These are phyloP conservation scores for Kwoniella mangroviensis DNA, from an alignment of 768 basidiomycete species.

Conservation along the genomic window DNA sequence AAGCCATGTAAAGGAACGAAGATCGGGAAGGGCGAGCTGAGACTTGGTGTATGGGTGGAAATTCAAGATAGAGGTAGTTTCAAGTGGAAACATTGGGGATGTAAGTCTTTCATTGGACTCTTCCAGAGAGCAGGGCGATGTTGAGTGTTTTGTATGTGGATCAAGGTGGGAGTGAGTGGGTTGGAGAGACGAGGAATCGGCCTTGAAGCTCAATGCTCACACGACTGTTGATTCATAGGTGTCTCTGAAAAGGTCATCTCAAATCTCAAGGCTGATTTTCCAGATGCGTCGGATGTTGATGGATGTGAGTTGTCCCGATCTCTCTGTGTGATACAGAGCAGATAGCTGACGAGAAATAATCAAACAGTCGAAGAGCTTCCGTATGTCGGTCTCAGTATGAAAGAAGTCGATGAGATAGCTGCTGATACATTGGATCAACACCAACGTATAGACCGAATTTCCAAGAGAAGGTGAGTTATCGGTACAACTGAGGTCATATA, in stretches of 20 bases:
- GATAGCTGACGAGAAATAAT: slow-evolving; percentile 9
- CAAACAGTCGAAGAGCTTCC: slow-evolving; percentile 46
- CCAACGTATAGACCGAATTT: slow-evolving; percentile 63
- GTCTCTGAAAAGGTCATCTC: slow-evolving; percentile 68
- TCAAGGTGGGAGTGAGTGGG: neutral
- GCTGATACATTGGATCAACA: slow-evolving; percentile 9
- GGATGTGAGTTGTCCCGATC: slow-evolving; percentile 70
- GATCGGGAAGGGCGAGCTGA: slow-evolving; percentile 73
- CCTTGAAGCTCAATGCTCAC: neutral
- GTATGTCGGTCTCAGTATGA: slow-evolving; percentile 19
- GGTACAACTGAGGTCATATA: neutral
- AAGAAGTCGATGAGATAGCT: neutral
- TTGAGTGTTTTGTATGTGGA: neutral
- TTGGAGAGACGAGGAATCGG: neutral
- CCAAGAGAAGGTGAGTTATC: slow-evolving; percentile 62
- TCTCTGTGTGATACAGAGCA: neutral
- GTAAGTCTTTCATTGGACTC: slow-evolving; percentile 55
- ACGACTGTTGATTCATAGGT: slow-evolving; percentile 21
- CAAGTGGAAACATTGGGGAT: slow-evolving; percentile 90
- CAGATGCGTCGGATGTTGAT: slow-evolving; percentile 72
- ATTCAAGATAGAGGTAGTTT: slow-evolving; percentile 71
- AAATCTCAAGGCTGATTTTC: slow-evolving; percentile 71
- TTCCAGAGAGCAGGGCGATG: neutral
- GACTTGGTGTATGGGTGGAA: slow-evolving; percentile 76
- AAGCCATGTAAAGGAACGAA: slow-evolving; percentile 65